Percentiles rank a stretch among this genome's conserved stretches.
Evolutionary conservation across 2,329 filamentous ascomycete genomes (phyloP).

Genomic region (Penicillium sp.): DNA sequence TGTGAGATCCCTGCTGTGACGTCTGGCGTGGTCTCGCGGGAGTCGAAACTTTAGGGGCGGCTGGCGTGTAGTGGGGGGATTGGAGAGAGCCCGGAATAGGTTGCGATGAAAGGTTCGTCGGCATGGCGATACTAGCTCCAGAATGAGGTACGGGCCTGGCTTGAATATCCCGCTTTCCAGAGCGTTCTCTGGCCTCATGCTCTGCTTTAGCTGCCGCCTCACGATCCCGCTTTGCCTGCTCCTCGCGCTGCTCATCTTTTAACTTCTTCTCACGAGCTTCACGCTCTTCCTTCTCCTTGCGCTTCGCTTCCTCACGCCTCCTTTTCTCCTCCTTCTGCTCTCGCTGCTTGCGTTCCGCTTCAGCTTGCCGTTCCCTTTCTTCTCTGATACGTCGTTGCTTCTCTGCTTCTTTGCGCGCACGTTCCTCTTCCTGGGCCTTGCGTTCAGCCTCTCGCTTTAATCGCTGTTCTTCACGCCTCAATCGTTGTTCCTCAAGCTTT

Average conservation of each 20-base stretch:
- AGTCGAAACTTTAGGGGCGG: constrained; percentile 77
- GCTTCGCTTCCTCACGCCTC: constrained; percentile 68
- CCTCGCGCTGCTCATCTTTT: constrained; percentile 57
- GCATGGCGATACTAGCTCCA: constrained; percentile 53
- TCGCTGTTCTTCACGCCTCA: constrained; percentile 84
- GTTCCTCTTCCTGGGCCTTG: constrained; percentile 88
- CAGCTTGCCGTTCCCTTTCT: constrained; percentile 80
- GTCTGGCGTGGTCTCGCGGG: constrained; percentile 74
- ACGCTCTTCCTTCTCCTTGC: constrained; percentile 69
- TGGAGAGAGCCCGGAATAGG: constrained; percentile 55
- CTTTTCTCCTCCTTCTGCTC: constrained; percentile 84
- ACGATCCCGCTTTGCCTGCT: constrained; percentile 58
- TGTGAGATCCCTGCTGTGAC: constrained; percentile 75
- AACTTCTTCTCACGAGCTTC: constrained; percentile 66
- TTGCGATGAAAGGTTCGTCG: constrained; percentile 56
- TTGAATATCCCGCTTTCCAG: constrained; percentile 35
- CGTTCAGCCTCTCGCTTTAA: constrained; percentile 89
- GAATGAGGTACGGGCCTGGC: constrained; percentile 61
- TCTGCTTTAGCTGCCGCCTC: constrained; percentile 52
- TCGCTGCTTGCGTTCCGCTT: constrained; percentile 78
- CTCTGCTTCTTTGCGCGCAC: constrained; percentile 80
- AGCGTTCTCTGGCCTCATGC: constrained; percentile 46
- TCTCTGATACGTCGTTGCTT: constrained; percentile 76
- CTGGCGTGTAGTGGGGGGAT: constrained; percentile 80
- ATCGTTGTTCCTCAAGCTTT: constrained; percentile 75